Base-by-base conservation (phyloP, 352 stramenopile species). In the Globisporangium carolinianum region DNA sequence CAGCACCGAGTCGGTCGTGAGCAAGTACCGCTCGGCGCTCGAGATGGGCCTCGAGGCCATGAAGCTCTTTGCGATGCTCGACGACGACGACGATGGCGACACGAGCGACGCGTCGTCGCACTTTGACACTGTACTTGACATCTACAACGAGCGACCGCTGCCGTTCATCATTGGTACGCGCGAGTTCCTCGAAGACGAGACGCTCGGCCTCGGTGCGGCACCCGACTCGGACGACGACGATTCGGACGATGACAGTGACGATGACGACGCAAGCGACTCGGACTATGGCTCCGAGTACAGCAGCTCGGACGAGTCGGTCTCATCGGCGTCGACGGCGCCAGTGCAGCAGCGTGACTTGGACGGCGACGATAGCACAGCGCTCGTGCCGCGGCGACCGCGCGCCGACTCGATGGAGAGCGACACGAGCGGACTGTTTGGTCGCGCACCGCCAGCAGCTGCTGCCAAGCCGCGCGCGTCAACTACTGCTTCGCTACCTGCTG, bases 151-250 rank as follows among this genome's bases (percentile, higher is more conserved):
- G 69, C 78, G 84, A 0, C 83, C 86, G 35, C 58, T 95, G 63
- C 86, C 86, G 14, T 94, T 91, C 61, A 90, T 95, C 58, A 95
- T 95, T 61, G 86, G 86, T 5, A 95, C 83, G 18, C 71, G 75
- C 36, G 86, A 93, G 66, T 95, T 94, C 60, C 62, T 93, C 1
- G 86, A 93, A 48, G 83, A 93, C 54, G 83, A 93, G 62, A 91
- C 83, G 55, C 73, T 93, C 12, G 86, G 86, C 8, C 57, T 95
- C 11, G 83, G 86, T 10, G 83, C 81, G 0, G 78, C 82, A 0
- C 84, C 84, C 0, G 84, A 89, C 24, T 71, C 83, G 11, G 67
- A 75, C 43, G 66, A 77, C 49, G 56, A 49, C 11, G 71, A 85
- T 17, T 86, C 73, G 41, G 76, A 79, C 53, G 76, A 81, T 6